A percentile compares a stretch with the other conserved stretches of the same genome.
Conservation (phyloP, 176 grass and related monocot species). For the Avena sativa region DNA sequence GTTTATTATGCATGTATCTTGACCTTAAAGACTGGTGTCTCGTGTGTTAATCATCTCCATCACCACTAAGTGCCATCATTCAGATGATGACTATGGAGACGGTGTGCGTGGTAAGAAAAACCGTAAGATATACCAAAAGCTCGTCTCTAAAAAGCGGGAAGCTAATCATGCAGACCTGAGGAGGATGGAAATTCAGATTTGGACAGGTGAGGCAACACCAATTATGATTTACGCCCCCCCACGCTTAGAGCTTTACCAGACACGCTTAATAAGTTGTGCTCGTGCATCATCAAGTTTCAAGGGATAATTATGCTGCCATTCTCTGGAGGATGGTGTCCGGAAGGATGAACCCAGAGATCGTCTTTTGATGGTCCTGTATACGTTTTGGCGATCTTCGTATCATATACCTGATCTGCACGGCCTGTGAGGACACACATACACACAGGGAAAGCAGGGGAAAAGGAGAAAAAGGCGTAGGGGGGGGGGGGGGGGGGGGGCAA, state of each 20-base stretch:
- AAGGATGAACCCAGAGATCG: not conserved
- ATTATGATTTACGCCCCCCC: conserved; percentile 23
- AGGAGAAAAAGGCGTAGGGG: conserved; percentile 28
- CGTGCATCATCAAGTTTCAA: conserved; percentile 6
- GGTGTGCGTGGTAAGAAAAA: not conserved
- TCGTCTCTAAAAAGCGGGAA: not conserved
- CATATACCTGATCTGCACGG: conserved; percentile 26
- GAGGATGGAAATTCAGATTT: conserved; percentile 34
- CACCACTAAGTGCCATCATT: conserved; percentile 37
- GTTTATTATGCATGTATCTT: not conserved
- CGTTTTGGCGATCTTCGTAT: not conserved
- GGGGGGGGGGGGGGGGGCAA: not conserved
- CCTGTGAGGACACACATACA: not conserved
- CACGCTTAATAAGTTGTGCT: conserved; percentile 21
- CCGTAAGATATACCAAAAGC: not conserved
- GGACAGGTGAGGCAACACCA: conserved; percentile 6
- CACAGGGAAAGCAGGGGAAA: not conserved
- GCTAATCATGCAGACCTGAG: conserved; percentile 39
- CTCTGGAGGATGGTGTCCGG: not conserved
- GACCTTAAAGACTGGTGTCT: not conserved
- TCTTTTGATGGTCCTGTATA: conserved; percentile 11
- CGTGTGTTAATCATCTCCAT: not conserved
- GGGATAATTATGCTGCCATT: conserved; percentile 36
- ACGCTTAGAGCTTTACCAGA: conserved; percentile 40
- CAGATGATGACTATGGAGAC: not conserved